Conservation (phyloP, 768 basidiomycete species). For the Lactarius pseudohatsudake region DNA sequence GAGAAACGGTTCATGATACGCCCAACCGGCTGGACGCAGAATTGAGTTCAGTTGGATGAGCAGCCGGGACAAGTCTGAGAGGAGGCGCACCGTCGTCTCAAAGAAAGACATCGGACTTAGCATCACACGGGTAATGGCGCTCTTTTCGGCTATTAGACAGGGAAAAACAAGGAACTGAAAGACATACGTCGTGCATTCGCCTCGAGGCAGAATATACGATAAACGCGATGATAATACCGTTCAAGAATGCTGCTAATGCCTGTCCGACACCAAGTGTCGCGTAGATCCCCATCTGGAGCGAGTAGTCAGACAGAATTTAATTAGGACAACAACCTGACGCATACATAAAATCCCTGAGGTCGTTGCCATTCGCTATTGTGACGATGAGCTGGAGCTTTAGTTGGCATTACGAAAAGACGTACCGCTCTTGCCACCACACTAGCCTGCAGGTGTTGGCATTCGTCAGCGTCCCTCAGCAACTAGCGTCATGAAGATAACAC, state of each 20-base stretch:
- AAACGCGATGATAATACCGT: conserved; percentile 62
- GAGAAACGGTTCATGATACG: conserved; percentile 90
- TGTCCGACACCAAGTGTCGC: conserved; percentile 70
- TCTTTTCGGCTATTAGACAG: conserved; percentile 36
- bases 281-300: conserved; percentile 74
- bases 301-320: background rate
- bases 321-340: conserved; percentile 31
- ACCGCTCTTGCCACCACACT: conserved; percentile 81
- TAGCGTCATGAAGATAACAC: conserved; percentile 29
- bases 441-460: conserved; percentile 46
- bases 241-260: conserved; percentile 64
- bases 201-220: conserved; percentile 80
- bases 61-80: background rate
- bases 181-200: conserved; percentile 55
- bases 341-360: conserved; percentile 69
- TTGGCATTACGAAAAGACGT: conserved; percentile 29
- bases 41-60: conserved; percentile 16
- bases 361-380: conserved; percentile 52
- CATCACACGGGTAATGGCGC: conserved; percentile 67
- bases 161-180: background rate
- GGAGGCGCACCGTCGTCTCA: conserved; percentile 65
- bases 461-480: conserved; percentile 16
- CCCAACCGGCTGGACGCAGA: conserved; percentile 59
- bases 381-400: conserved; percentile 20
- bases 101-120: conserved; percentile 89